Percentiles rank a stretch among this genome's conserved stretches.
These are phyloP conservation scores for Oidium heveae DNA, from an alignment of 2,329 filamentous ascomycete genomes.

Conservation along the genomic window DNA sequence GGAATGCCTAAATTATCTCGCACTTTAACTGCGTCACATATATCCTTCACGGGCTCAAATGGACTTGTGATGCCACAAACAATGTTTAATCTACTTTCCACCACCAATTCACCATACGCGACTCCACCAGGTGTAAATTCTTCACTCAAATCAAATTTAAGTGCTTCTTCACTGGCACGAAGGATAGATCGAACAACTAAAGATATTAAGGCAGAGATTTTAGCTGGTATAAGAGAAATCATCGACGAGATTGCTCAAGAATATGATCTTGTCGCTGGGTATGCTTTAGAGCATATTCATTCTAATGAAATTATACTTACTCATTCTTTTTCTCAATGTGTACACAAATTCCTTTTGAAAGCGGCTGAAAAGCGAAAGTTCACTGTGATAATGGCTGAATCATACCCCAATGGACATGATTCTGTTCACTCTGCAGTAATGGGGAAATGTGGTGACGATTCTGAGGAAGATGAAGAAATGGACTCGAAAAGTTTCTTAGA, in stretches of 20 bases:
- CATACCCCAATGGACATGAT: constrained; percentile 41
- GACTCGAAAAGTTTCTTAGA: constrained; percentile 37
- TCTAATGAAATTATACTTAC: constrained; percentile 82
- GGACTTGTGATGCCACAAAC: constrained; percentile 32
- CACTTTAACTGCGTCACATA: constrained; percentile 36
- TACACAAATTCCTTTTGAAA: constrained; percentile 71
- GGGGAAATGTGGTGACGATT: constrained; percentile 23
- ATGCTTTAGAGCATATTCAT: constrained; percentile 78
- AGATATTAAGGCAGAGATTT: constrained; percentile 68
- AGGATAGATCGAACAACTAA: constrained; percentile 17
- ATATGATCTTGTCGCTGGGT: constrained; percentile 75
- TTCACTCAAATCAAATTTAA: constrained; percentile 16
- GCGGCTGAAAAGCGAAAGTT: constrained; percentile 79
- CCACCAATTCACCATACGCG: constrained; percentile 27
- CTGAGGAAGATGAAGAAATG: constrained; percentile 16
- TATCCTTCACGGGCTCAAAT: constrained; percentile 33
- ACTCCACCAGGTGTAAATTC: constrained; percentile 27
- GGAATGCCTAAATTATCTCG: constrained; percentile 16
- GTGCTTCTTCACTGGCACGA: constrained; percentile 9
- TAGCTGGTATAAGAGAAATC: constrained; percentile 85
- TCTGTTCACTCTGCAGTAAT: constrained; percentile 36
- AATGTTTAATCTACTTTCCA: constrained; percentile 70
- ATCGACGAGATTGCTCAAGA: constrained; percentile 85
- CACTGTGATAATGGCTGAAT: constrained; percentile 63
- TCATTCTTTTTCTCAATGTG: constrained; percentile 61